Base-by-base conservation (phyloP, 2,329 filamentous ascomycete genomes). In the Thelonectria blattea region DNA sequence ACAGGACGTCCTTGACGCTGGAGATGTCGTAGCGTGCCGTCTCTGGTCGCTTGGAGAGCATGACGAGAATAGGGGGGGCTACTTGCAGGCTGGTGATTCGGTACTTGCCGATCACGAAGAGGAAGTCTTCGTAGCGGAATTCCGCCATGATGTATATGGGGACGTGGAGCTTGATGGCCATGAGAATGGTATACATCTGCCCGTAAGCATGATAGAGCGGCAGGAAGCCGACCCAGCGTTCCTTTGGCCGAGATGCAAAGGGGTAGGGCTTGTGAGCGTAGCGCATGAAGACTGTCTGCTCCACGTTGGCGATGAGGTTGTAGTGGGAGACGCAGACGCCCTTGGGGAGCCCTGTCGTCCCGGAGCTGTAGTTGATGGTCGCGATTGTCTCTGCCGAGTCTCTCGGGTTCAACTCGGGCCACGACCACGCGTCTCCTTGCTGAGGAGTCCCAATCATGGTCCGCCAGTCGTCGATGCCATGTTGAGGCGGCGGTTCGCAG, bases 171-270 rank as follows among this genome's bases (percentile, higher is more conserved):
- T 76, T 79, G 12, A 77, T 71, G 0, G 79, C 78, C 64, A 80
- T 77, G 27, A 85, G 72, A 59, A 81, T 82, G 57, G 82, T 82
- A 56, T 80, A 79, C 3, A 83, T 76, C 69, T 87, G 85, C 2
- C 82, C 82, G 62, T 83, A 85, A 7, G 84, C 85, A 68, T 88
- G 86, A 67, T 88, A 90, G 70, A 90, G 83, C 0, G 89, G 90
- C 12, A 91, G 75, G 71, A 90, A 89, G 49, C 86, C 81, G 27
- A 84, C 67, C 79, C 81, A 84, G 41, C 81, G 75, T 65, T 83
- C 83, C 9, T 72, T 69, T 20, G 78, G 78, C 37, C 75, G 73
- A 3, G 75, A 45, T 3, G 74, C 66, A 61, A 75, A 75, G 2
- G 67, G 56, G 50, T 75, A 73, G 9, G 75, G 75, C 27, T 74